A percentile compares a stretch with the other conserved stretches of the same genome.
phyloP scores from a whole-genome alignment of 495 filamentous ascomycete genomes.

The Parathielavia hyrcaniae region DNA sequence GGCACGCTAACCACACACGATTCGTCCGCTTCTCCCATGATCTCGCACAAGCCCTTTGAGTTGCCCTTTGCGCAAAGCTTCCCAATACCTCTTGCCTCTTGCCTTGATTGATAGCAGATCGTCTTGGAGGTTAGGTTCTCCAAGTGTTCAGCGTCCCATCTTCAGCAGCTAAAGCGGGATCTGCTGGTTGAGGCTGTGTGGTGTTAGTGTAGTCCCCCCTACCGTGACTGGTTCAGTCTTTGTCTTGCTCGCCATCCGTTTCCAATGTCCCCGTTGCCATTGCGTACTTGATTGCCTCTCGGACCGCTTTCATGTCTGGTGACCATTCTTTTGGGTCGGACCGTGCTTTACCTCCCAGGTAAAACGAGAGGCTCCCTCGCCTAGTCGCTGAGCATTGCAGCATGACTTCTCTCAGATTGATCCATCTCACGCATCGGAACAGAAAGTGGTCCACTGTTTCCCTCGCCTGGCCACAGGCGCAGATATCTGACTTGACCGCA shows the following conservation, averaged over 20 bases:
- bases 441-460: conserved; percentile 21
- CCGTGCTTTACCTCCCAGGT: conserved; percentile 16
- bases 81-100: conserved; percentile 1
- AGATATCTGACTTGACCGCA: conserved; percentile 17
- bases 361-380: conserved; percentile 1
- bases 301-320: conserved; percentile 34
- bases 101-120: conserved; percentile 6
- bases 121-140: conserved; percentile 9
- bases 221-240: conserved; percentile 10
- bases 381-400: conserved; percentile 31
- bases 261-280: conserved; percentile 37
- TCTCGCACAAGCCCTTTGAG: not conserved
- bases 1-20: conserved; percentile 1
- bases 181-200: conserved; percentile 9
- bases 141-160: conserved; percentile 14
- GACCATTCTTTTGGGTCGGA: conserved; percentile 32
- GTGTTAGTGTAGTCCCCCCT: not conserved
- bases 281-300: conserved; percentile 33
- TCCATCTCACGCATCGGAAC: conserved; percentile 33
- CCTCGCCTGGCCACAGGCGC: conserved; percentile 31
- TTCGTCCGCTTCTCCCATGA: not conserved
- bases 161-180: conserved; percentile 10
- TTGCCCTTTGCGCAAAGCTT: not conserved
- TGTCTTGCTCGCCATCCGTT: conserved; percentile 11
- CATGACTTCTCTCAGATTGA: conserved; percentile 29